Evolutionary conservation across 805 yeast genomes (phyloP).

Genomic region (Wickerhamomyces pijperi): DNA sequence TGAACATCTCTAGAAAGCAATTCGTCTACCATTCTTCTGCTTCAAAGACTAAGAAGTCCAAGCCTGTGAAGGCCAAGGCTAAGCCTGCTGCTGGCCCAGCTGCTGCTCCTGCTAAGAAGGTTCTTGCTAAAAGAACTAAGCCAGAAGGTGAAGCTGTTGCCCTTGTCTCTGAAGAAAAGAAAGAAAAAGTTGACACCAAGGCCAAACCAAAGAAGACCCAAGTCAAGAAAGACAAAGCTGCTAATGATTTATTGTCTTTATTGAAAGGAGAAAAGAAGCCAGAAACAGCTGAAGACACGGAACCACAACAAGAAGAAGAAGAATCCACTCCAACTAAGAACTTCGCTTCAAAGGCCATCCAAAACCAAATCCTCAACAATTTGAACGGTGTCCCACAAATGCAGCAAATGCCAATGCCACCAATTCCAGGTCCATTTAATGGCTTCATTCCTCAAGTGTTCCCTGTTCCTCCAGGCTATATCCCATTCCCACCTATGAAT

Average conservation of each 20-base stretch:
- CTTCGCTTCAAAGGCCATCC: constrained; percentile 6
- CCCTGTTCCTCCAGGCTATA: constrained; percentile 8
- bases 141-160: background rate
- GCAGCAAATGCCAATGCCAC: constrained; percentile 4
- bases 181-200: no score
- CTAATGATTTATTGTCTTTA: constrained; percentile 32
- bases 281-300: constrained; percentile 6
- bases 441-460: constrained; percentile 5
- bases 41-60: constrained; percentile 26
- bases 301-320: constrained; percentile 8
- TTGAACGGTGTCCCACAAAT: constrained; percentile 9
- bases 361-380: constrained; percentile 21
- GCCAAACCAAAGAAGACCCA: constrained; percentile 6
- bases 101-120: constrained; percentile 17
- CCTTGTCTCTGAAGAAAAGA: background rate
- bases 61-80: constrained; percentile 5
- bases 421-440: background rate
- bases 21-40: constrained; percentile 67
- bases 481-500: constrained; percentile 14
- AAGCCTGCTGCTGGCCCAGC: no score
- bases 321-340: background rate
- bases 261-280: constrained; percentile 25
- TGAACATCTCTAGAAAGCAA: constrained; percentile 69
- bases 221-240: constrained; percentile 20
- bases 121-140: constrained; percentile 2